Base-by-base conservation (phyloP, 2,329 filamentous ascomycete genomes). In the Basipetospora chlamydospora region DNA sequence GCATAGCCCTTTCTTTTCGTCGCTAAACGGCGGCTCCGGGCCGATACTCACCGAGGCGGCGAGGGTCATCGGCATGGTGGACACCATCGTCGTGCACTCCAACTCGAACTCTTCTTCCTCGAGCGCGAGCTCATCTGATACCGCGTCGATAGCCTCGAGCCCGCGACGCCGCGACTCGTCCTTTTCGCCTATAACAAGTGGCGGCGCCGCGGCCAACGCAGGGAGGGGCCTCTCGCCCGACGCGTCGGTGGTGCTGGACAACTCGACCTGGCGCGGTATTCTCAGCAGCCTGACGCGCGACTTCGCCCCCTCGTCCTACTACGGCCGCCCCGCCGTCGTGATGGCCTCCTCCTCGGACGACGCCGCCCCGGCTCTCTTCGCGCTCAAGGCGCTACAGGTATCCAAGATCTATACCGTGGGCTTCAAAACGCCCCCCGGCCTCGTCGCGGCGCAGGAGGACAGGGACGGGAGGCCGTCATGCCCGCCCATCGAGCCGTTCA, bases 241-340 rank as follows among this genome's bases (percentile, higher is more conserved):
- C 37, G 66, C 67, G 0, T 60, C 61, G 5, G 70, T 88, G 28
- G 61, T 87, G 12, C 80, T 85, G 32, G 83, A 90, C 47, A 92
- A 92, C 46, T 80, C 82, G 9, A 76, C 77, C 11, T 90, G 84
- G 82, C 85, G 84, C 53, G 84, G 83, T 2, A 88, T 92, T 39
- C 67, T 85, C 33, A 80, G 81, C 36, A 86, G 83, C 1, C 62
- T 92, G 40, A 90, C 79, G 4, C 71, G 80, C 16, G 83, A 92
- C 47, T 77, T 87, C 45, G 80, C 86, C 0, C 83, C 84, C 0
- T 86, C 81, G 4, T 83, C 84, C 1, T 92, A 88, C 53, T 72
- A 71, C 44, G 77, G 75, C 28, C 74, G 82, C 33, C 74, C 81
- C 4, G 83, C 82, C 3, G 72, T 92, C 30, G 70, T 92, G 11